These are phyloP conservation scores for Leishmania gerbilli DNA, from an alignment of 208 protist species.

Conservation along the genomic window DNA sequence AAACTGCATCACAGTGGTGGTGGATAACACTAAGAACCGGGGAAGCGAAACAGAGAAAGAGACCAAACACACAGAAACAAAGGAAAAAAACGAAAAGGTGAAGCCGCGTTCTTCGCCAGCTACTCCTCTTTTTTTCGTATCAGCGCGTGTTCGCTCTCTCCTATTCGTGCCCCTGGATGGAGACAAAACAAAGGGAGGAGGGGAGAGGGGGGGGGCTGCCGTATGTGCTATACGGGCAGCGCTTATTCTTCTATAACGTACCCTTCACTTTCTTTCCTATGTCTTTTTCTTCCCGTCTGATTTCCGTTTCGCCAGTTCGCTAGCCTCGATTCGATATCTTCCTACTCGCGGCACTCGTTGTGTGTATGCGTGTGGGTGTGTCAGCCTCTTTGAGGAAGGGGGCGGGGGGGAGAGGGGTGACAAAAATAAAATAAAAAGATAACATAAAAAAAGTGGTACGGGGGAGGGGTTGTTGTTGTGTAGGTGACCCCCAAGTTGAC, in stretches of 20 bases:
- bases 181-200: no score
- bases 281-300: neutral
- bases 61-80: neutral
- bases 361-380: neutral
- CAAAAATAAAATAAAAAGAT: neutral
- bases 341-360: neutral
- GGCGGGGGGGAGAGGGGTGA: neutral
- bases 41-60: neutral
- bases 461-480: neutral
- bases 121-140: neutral
- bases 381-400: neutral
- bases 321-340: slow-evolving; percentile 1
- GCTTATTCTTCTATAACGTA: neutral
- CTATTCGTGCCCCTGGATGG: neutral
- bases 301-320: neutral
- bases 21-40: neutral
- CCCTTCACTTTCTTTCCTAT: neutral
- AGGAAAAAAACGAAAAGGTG: neutral
- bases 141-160: neutral
- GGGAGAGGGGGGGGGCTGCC: neutral
- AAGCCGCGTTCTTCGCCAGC: neutral
- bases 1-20: neutral
- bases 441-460: neutral
- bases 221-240: neutral
- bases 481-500: neutral